A percentile compares a stretch with the other conserved stretches of the same genome.
These are phyloP conservation scores for Setaria viridis DNA, from an alignment of 202 grass and related monocot species.

Conservation along the genomic window DNA sequence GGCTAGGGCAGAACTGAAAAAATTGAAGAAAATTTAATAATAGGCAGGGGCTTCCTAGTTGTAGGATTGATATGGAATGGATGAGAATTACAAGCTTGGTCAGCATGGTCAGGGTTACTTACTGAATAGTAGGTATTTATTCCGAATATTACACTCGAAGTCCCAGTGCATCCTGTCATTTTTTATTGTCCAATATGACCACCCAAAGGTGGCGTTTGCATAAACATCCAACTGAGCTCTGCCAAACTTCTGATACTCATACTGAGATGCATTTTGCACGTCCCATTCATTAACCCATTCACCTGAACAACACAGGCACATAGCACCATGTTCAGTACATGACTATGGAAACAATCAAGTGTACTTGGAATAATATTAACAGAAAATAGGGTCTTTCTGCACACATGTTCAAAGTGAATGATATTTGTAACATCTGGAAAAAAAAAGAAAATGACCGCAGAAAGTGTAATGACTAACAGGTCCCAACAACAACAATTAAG, in stretches of 20 bases:
- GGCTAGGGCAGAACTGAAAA: background rate
- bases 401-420: conserved; percentile 2
- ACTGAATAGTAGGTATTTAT: conserved; percentile 62
- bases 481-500: background rate
- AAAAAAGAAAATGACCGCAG: background rate
- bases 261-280: conserved; percentile 64
- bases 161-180: conserved; percentile 69
- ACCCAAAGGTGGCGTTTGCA: conserved; percentile 65
- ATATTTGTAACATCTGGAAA: background rate
- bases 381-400: background rate
- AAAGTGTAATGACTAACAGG: background rate
- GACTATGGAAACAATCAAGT: background rate
- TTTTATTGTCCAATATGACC: conserved; percentile 76
- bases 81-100: background rate
- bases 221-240: conserved; percentile 73
- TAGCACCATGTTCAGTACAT: background rate
- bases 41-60: background rate
- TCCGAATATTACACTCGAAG: conserved; percentile 70
- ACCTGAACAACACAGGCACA: conserved; percentile 45
- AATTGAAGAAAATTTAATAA: background rate
- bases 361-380: conserved; percentile 11
- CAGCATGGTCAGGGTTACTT: background rate
- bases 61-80: background rate
- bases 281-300: conserved; percentile 81
- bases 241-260: conserved; percentile 77